Conservation (phyloP, 257 asterid genomes). For the Jacaranda copaia region DNA sequence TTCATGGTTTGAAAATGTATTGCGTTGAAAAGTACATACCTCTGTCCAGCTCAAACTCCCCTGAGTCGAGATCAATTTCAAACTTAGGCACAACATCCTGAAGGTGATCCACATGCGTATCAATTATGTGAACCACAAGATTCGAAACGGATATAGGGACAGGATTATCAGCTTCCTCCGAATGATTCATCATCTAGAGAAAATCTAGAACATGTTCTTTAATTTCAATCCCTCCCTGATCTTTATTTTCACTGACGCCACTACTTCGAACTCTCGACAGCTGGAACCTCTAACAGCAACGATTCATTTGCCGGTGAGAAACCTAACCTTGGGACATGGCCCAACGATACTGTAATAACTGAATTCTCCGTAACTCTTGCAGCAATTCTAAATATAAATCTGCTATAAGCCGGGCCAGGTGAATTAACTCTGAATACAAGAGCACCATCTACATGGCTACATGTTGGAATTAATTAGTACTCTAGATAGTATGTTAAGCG, state of each 20-base stretch:
- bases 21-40: constrained; percentile 51
- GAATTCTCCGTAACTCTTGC: constrained; percentile 90
- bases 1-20: background rate
- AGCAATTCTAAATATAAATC: constrained; percentile 78
- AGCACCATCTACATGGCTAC: constrained; percentile 93
- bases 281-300: constrained; percentile 84
- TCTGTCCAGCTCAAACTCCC: constrained; percentile 88
- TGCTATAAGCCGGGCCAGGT: constrained; percentile 87
- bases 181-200: constrained; percentile 88
- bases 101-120: constrained; percentile 96
- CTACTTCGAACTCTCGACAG: constrained; percentile 62
- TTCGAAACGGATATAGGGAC: constrained; percentile 87
- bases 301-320: constrained; percentile 75
- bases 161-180: constrained; percentile 97
- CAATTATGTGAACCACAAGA: constrained; percentile 87
- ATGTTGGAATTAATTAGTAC: no score
- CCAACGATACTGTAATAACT: constrained; percentile 90
- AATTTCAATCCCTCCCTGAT: constrained; percentile 73
- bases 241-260: constrained; percentile 43
- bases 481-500: no score
- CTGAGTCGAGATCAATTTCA: constrained; percentile 88
- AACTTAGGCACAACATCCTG: constrained; percentile 91
- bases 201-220: constrained; percentile 81
- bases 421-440: constrained; percentile 96
- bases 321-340: constrained; percentile 91